Evolutionary conservation across 495 filamentous ascomycete genomes (phyloP), one percentile per base, ranked within the genome.

Genomic region (Xylaria bambusicola): DNA sequence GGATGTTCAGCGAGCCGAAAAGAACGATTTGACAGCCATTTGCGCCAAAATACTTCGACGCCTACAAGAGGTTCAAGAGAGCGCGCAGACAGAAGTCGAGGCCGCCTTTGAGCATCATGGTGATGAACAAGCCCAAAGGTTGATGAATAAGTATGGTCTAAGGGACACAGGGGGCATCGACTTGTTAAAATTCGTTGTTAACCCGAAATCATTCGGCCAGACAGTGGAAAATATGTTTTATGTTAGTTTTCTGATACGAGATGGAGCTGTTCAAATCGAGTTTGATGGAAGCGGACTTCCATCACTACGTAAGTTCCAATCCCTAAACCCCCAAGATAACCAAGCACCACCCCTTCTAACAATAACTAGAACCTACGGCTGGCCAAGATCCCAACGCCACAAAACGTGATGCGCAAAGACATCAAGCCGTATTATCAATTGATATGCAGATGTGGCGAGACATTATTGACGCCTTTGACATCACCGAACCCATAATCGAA

Each of bases 151-250:
- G 46, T 65, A 88, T 56, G 74, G 82, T 6, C 72, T 93, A 15
- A 77, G 81, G 2, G 73, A 79, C 8, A 84, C 84, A 40, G 87
- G 85, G 0, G 88, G 87, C 5, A 77, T 96, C 1, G 82, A 86
- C 15, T 75, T 98, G 9, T 87, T 96, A 71, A 80, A 84, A 40
- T 97, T 96, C 62, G 90, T 90, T 31, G 79, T 97, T 58, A 96
- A 99, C 62, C 93, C 94, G 3, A 71, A 73, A 0, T 95, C 90
- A 0, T 99, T 98, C 66, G 92, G 93, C 0, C 95, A 99, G 74
- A 97, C 91, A 2, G 84, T 98, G 3, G 94, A 99, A 72, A 99
- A 99, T 70, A 74, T 99, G 64, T 99, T 99, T 74, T 97, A 97
- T 67, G 81, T 96, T 58, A 93, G 89, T 69, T 99, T 99, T 72